These are phyloP conservation scores for Ceratocystis albifundus DNA, from an alignment of 2,329 filamentous ascomycete genomes.

Conservation along the genomic window DNA sequence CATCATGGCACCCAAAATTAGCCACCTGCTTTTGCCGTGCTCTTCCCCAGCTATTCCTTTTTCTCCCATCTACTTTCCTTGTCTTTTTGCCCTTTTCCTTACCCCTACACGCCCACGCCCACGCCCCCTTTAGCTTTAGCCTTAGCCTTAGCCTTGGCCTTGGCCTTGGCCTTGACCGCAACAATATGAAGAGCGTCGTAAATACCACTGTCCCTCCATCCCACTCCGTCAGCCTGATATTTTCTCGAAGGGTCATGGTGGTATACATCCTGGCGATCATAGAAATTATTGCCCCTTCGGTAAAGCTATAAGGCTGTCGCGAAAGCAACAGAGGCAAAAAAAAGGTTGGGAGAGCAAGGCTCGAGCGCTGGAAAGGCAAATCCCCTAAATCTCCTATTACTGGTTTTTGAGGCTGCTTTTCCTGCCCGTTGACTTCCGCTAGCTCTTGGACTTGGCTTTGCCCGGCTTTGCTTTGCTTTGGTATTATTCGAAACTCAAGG, in stretches of 20 bases:
- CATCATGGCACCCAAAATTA: neutral
- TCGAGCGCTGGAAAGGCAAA: neutral
- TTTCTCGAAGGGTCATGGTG: neutral
- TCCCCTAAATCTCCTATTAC: slow-evolving; percentile 9
- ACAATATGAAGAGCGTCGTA: neutral
- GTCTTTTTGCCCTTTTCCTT: neutral
- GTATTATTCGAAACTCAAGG: neutral
- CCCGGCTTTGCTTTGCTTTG: neutral
- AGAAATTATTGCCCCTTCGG: slow-evolving; percentile 1
- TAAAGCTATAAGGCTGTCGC: slow-evolving; percentile 10
- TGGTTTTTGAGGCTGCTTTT: neutral
- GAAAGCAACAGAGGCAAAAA: slow-evolving; percentile 8
- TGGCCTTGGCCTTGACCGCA: neutral
- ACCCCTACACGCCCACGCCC: neutral
- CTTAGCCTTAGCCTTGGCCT: too few species aligned
- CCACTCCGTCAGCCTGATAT: neutral
- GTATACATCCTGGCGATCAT: slow-evolving; percentile 6
- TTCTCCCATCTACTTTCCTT: too few species aligned
- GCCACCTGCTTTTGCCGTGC: neutral
- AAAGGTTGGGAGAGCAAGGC: slow-evolving; percentile 4
- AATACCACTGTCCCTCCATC: neutral
- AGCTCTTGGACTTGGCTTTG: neutral
- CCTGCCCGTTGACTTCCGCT: neutral
- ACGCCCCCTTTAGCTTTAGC: neutral
- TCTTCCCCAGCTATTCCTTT: neutral